phyloP scores from a whole-genome alignment of 2,329 filamentous ascomycete species.

The Cladosporium sp. region DNA sequence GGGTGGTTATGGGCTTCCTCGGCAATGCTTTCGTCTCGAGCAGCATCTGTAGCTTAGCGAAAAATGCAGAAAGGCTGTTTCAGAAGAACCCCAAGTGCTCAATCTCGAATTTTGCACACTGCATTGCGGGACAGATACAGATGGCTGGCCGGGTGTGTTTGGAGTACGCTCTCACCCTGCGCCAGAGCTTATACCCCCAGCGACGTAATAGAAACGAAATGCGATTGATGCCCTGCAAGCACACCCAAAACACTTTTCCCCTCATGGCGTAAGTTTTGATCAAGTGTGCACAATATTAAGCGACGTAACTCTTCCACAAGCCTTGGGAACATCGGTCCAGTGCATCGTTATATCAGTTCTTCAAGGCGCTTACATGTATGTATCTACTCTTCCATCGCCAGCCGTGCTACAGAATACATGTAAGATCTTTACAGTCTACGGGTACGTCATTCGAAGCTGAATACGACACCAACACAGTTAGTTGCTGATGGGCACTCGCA shows the following conservation, averaged over 20 bases:
- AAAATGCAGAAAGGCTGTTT: conserved; percentile 13
- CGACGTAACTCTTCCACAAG: too few relatives aligned
- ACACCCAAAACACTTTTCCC: neutral
- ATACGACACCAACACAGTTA: too few relatives aligned
- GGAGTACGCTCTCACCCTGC: conserved; percentile 1
- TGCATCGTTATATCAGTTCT: too few relatives aligned
- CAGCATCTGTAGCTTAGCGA: conserved; percentile 14
- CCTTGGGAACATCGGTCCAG: too few relatives aligned
- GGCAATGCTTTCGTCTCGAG: conserved; percentile 12
- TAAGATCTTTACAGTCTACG: too few relatives aligned
- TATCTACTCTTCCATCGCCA: too few relatives aligned
- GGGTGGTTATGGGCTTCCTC: conserved; percentile 14
- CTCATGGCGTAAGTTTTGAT: too few relatives aligned
- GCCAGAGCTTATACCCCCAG: neutral
- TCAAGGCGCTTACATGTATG: too few relatives aligned
- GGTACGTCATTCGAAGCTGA: too few relatives aligned
- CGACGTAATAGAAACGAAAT: conserved; percentile 5
- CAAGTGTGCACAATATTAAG: too few relatives aligned
- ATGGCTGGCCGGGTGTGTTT: neutral
- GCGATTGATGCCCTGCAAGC: neutral
- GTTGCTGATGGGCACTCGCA: too few relatives aligned
- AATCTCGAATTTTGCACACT: neutral
- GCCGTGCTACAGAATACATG: too few relatives aligned
- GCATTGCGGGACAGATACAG: neutral
- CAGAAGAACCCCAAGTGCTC: conserved; percentile 6